Evolutionary conservation across 1,284 basidiomycete species (phyloP), one percentile per base, ranked within the genome.

Genomic region (Meira miltonrushii): DNA sequence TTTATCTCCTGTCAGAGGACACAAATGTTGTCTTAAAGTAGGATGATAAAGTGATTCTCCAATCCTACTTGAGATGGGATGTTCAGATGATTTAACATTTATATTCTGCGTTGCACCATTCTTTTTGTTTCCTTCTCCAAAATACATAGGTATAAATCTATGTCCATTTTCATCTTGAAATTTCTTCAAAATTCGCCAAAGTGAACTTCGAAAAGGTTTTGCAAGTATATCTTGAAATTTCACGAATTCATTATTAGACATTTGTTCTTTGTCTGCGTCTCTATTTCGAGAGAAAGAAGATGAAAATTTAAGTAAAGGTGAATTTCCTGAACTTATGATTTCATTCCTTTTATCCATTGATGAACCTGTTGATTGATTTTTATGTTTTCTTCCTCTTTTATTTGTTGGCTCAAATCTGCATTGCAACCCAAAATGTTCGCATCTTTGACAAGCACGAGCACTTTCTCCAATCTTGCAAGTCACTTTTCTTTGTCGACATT

Each of bases 391-490:
- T 40, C 53, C 53, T n/a, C 53, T 28, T 39, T 54, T 54, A 17
- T 37, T 40, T 15, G 47, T 15, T 33, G 25, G 9, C 39, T 43
- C 38, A 43, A 37, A 54, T 15, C 12, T 17, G 28, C 53, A 54
- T 23, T 54, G 33, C 5, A 54, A 48, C 21, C 38, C 39, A 28
- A 43, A 46, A 13, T 17, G 3, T 19, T 54, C 28, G 39, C 53
- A 54, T 17, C 53, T 40, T 44, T 54, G 53, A 46, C 53, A 54
- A 10, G 53, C 39, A 33, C 28, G 28, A 33, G 28, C 28, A 33
- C 28, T 33, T 33, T 33, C 28, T 33, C 28, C 28, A 33, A 33
- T 33, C 28, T 33, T 33, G 28, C 28, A 33, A 33, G 28, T 33
- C 28, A 33, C 28, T 33, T 33, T 33, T 8, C 28, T 33, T 33